phyloP scores from a whole-genome alignment of 257 asterid genomes.

The Gentiana dahurica region DNA sequence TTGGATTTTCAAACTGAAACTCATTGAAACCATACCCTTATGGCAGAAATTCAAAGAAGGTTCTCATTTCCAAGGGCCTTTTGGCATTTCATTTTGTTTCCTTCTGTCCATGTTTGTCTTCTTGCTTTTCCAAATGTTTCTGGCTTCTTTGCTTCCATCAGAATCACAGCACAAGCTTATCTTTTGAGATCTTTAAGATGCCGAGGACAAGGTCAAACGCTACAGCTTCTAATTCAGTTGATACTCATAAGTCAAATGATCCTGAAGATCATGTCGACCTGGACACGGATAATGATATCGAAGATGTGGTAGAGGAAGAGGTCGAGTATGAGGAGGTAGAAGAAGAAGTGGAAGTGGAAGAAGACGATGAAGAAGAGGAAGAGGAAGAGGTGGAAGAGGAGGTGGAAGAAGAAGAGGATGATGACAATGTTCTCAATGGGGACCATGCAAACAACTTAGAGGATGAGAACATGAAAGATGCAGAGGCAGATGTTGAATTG shows the following conservation, averaged over 20 bases:
- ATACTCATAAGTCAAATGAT: constrained; percentile 52
- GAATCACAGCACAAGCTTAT: constrained; percentile 61
- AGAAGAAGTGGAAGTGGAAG: constrained; percentile 66
- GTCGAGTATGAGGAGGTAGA: constrained; percentile 89
- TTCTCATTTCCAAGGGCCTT: constrained; percentile 56
- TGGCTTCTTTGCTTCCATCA: constrained; percentile 67
- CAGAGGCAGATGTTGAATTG: constrained; percentile 35
- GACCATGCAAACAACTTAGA: constrained; percentile 26
- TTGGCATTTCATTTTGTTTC: constrained; percentile 67
- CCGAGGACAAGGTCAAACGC: constrained; percentile 65
- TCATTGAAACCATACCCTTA: constrained; percentile 56
- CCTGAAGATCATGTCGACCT: constrained; percentile 65
- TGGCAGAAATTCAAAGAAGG: constrained; percentile 62
- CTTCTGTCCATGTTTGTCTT: constrained; percentile 63
- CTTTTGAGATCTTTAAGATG: constrained; percentile 59
- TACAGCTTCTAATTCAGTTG: constrained; percentile 45
- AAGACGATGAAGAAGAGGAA: constrained; percentile 37
- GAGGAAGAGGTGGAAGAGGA: constrained; percentile 47
- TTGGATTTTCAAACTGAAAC: constrained; percentile 41
- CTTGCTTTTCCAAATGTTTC: constrained; percentile 83
- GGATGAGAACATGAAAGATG: constrained; percentile 47
- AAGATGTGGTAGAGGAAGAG: constrained; percentile 61
- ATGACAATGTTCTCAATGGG: constrained; percentile 19
- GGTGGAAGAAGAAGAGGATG: constrained; percentile 40
- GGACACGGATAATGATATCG: constrained; percentile 56